Evolutionary conservation across 1,139 yeast genomes (phyloP).

Genomic region (Kodamaea alishanica): DNA sequence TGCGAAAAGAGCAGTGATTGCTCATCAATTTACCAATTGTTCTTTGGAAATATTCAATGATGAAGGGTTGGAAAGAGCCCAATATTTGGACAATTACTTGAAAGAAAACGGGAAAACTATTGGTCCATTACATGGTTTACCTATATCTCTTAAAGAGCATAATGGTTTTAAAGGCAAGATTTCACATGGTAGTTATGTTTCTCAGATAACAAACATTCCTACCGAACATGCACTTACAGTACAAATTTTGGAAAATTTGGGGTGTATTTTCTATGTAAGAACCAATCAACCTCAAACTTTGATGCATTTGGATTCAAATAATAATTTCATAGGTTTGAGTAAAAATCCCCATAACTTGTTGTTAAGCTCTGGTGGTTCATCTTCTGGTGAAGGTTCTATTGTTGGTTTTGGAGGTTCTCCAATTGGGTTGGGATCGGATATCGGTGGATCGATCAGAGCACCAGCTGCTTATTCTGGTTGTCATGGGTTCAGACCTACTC

Average conservation of each 20-base stretch:
- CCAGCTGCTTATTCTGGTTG: constrained; percentile 73
- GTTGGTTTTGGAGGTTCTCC: constrained; percentile 63
- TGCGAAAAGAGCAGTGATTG: constrained; percentile 55
- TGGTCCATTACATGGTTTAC: constrained; percentile 78
- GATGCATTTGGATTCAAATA: constrained; percentile 46
- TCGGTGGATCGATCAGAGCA: constrained; percentile 74
- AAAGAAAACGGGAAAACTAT: constrained; percentile 53
- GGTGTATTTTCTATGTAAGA: constrained; percentile 59
- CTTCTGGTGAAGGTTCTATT: constrained; percentile 75
- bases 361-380: constrained; percentile 57
- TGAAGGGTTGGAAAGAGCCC: constrained; percentile 54
- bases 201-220: constrained; percentile 48
- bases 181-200: constrained; percentile 64
- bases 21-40: constrained; percentile 59
- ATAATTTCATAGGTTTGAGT: constrained; percentile 38
- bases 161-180: constrained; percentile 53
- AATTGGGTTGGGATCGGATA: constrained; percentile 71
- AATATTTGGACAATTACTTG: constrained; percentile 50
- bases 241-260: constrained; percentile 53
- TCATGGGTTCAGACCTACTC: constrained; percentile 66
- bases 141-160: constrained; percentile 76
- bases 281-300: constrained; percentile 47
- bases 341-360: constrained; percentile 39
- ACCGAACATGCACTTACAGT: constrained; percentile 49
- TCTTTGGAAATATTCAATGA: constrained; percentile 56